Evolutionary conservation across 2,329 filamentous ascomycete genomes (phyloP), one percentile per base, ranked within the genome.

Genomic region (Venturia carpophila): DNA sequence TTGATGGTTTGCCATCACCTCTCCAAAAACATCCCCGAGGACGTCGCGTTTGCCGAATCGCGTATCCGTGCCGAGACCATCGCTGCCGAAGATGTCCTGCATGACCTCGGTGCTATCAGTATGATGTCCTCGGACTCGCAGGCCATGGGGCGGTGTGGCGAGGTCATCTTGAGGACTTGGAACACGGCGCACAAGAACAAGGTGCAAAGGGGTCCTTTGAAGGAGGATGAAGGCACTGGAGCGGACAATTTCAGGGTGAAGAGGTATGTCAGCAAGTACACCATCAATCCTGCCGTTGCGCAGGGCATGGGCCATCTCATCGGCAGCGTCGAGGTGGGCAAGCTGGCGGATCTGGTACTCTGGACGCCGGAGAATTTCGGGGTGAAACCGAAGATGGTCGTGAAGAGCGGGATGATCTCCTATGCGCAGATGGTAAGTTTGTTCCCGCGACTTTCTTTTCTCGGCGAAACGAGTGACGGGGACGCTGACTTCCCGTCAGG

Each of bases 161-260:
- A 97, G 79, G 93, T 97, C 64, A 86, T 97, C 67, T 81, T 95
- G 30, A 85, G 93, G 15, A 97, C 93, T 0, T 97, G 93, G 93
- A 92, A 97, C 77, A 97, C 93, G 2, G 93, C 93, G 0, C 91
- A 97, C 78, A 97, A 97, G 84, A 97, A 97, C 75, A 96, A 96
- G 77, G 74, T 87, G 21, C 92, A 97, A 77, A 84, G 92, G 10
- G 93, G 93, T 0, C 73, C 76, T 0, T 77, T 97, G 37, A 79
- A 84, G 7, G 90, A 96, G 78, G 93, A 97, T 71, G 82, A 88
- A 68, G 90, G 84, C 27, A 88, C 89, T 0, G 88, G 81, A 13
- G 91, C 89, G 0, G 93, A 97, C 73, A 97, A 97, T 75, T 92
- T 91, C 78, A 82, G 93, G 49, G 93, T 96, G 7, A 96, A 95